Evolutionary conservation across 2,329 filamentous ascomycete genomes (phyloP).

Genomic region (Calonectria multiphialidica): DNA sequence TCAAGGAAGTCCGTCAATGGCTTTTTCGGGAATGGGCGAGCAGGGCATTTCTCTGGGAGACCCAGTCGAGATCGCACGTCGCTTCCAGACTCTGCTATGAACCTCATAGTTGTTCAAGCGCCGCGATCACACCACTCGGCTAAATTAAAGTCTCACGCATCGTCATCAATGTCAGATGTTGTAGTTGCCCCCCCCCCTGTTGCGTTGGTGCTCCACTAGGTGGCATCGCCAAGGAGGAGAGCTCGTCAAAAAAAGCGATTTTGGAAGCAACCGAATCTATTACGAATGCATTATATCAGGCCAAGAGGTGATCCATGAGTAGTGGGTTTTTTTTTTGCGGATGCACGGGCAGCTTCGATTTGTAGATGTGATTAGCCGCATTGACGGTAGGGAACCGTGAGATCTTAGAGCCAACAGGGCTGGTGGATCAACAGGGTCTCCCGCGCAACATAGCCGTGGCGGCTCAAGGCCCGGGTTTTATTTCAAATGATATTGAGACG

Average conservation of each 20-base stretch:
- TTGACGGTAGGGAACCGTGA: neutral
- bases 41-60: slow-evolving; percentile 12
- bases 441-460: neutral
- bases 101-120: neutral
- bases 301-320: neutral
- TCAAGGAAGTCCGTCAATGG: slow-evolving; percentile 28
- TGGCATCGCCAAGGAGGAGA: neutral
- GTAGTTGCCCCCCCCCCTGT: neutral
- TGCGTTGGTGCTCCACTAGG: neutral
- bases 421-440: neutral
- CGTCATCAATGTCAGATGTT: neutral
- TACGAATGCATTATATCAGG: neutral
- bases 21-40: slow-evolving; percentile 29
- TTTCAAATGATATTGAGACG: neutral
- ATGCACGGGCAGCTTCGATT: neutral
- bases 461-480: neutral
- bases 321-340: neutral
- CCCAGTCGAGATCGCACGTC: slow-evolving; percentile 45
- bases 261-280: neutral
- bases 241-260: neutral
- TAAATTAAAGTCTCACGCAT: neutral
- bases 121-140: neutral
- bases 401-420: neutral
- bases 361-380: neutral
- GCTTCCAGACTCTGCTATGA: slow-evolving; percentile 47